Conservation (phyloP, 2,329 filamentous ascomycete genomes). For the Cytospora paraplurivora region DNA sequence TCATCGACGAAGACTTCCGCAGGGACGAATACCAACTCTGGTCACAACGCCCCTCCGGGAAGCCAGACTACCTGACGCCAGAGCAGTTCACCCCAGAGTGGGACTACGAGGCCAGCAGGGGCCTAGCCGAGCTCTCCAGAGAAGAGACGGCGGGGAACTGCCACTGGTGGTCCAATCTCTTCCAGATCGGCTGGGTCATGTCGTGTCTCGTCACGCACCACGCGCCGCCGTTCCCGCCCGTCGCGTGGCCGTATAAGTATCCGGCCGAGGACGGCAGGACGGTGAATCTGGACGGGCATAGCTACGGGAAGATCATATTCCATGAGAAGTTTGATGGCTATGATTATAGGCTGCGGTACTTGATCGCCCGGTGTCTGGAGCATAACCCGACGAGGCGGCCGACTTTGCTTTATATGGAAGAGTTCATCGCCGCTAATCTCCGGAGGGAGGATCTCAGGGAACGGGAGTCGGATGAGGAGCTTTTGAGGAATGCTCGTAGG, state of each 20-base stretch:
- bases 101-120: conserved; percentile 5
- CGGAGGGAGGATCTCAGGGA: background rate
- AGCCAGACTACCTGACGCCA: background rate
- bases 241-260: background rate
- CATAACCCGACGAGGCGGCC: background rate
- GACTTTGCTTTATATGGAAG: background rate
- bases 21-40: conserved; percentile 6
- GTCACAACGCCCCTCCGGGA: background rate
- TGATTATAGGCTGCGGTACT: background rate
- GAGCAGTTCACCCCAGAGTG: conserved; percentile 11
- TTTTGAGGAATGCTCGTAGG: background rate
- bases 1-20: background rate
- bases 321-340: background rate
- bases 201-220: conserved; percentile 1
- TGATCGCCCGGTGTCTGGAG: conserved; percentile 3
- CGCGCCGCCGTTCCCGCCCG: background rate
- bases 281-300: background rate
- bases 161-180: conserved; percentile 11
- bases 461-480: conserved; percentile 10
- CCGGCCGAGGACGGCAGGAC: background rate
- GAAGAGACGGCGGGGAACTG: conserved; percentile 3
- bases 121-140: background rate
- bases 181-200: conserved; percentile 12
- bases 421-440: background rate
- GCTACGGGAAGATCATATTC: background rate